These are phyloP conservation scores for Carex scoparia DNA, from an alignment of 176 grass and related monocot genomes.

Conservation along the genomic window DNA sequence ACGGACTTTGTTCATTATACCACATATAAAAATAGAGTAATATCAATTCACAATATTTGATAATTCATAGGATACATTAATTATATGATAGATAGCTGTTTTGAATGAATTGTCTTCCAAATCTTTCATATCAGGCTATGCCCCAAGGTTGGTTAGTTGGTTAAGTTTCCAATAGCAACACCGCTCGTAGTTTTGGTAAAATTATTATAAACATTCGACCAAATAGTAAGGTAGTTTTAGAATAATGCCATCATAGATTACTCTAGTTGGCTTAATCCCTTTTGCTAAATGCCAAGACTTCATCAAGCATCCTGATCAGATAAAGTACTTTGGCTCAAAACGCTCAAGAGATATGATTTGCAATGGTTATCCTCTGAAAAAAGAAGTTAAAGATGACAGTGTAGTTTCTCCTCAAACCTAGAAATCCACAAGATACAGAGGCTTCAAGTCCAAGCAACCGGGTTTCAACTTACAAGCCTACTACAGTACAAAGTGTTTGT, in stretches of 20 bases:
- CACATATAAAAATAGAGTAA: background rate
- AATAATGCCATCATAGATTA: background rate
- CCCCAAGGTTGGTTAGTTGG: background rate
- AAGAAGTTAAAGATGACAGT: background rate
- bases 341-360: background rate
- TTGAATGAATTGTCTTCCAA: background rate
- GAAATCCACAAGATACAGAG: background rate
- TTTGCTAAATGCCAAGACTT: background rate
- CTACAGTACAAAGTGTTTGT: conserved; percentile 1
- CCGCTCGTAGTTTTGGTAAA: background rate
- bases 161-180: background rate
- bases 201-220: background rate
- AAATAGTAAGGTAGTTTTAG: background rate
- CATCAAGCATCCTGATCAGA: background rate
- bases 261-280: background rate
- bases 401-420: background rate
- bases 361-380: background rate
- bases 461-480: background rate
- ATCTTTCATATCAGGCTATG: background rate
- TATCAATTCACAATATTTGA: background rate
- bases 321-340: background rate
- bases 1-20: background rate
- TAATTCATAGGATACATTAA: background rate
- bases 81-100: background rate
- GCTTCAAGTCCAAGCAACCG: background rate